These are phyloP conservation scores for Cryomyces minteri DNA, from an alignment of 495 filamentous ascomycete species.

Conservation along the genomic window DNA sequence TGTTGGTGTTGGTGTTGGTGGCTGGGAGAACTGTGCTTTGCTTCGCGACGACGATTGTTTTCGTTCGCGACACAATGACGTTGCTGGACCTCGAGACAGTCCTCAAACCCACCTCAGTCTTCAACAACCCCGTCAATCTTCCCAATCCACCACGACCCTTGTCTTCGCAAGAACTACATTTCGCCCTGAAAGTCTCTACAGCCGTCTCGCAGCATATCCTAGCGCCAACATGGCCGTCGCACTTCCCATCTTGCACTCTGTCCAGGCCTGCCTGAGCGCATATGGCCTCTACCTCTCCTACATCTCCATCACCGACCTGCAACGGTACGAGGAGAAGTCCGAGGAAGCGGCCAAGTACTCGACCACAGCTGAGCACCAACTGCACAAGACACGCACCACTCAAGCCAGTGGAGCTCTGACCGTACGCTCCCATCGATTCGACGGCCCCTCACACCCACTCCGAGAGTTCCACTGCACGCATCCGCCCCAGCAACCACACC, in stretches of 20 bases:
- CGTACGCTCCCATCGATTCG: constrained; percentile 6
- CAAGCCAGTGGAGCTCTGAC: constrained; percentile 19
- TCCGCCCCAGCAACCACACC: neutral
- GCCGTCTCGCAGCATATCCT: too few species aligned
- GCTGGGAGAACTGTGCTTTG: too few species aligned
- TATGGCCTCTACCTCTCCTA: constrained; percentile 19
- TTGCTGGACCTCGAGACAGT: too few species aligned
- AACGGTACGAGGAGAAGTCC: constrained; percentile 21
- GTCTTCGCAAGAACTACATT: too few species aligned
- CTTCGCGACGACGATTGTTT: too few species aligned
- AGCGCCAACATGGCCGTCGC: constrained; percentile 5
- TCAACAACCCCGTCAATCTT: too few species aligned
- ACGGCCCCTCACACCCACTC: neutral
- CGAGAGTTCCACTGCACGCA: neutral
- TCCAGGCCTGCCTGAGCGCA: constrained; percentile 5
- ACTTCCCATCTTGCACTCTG: constrained; percentile 13
- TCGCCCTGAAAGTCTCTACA: too few species aligned
- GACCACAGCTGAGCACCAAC: constrained; percentile 18
- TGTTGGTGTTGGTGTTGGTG: too few species aligned
- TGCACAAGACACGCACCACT: constrained; percentile 24
- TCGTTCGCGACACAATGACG: too few species aligned
- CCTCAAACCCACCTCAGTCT: too few species aligned
- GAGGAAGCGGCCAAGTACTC: constrained; percentile 25
- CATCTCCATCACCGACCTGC: constrained; percentile 24
- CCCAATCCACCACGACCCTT: too few species aligned